Base-by-base conservation (phyloP, 78 protist genomes). In the Cyanophora paradoxa region DNA sequence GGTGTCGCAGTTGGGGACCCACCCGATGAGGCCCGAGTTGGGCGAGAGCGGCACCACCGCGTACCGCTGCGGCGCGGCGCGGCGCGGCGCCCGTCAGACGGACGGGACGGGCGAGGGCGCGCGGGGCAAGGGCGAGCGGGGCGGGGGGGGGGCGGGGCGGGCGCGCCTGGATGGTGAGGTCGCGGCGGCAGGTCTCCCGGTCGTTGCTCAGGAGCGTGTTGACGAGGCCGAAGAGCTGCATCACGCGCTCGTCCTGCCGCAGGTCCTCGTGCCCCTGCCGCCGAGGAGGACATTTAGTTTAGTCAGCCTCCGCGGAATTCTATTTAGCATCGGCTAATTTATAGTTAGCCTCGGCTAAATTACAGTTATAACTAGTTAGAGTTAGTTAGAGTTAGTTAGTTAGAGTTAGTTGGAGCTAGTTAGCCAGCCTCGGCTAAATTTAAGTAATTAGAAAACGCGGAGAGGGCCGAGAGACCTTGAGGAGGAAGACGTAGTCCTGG, bases 261-360 rank as follows among this genome's bases (percentile, higher is more conserved):
- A 68, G 76, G 70, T 97, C 99, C 86, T 98, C 99, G 82, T 94
- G 96, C 36, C 98, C 97, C 74, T 81, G n/a, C n/a, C n/a, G n/a
- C n/a, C n/a, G 57, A 68, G 74, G 48, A 68, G 61, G 44, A n/a
- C n/a, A n/a, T n/a, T n/a, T n/a, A n/a, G n/a, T n/a, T n/a, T n/a
- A n/a, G n/a, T n/a, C n/a, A n/a, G n/a, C n/a, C n/a, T n/a, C n/a
- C n/a, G n/a, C n/a, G n/a, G n/a, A n/a, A n/a, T n/a, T n/a, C n/a
- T n/a, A n/a, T n/a, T n/a, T n/a, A n/a, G n/a, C n/a, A n/a, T n/a
- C n/a, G n/a, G n/a, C n/a, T n/a, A n/a, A n/a, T n/a, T n/a, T n/a
- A n/a, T n/a, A n/a, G n/a, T n/a, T n/a, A n/a, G n/a, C n/a, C n/a
- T n/a, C n/a, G n/a, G n/a, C n/a, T n/a, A n/a, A n/a, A n/a, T n/a